Evolutionary conservation across 2,329 filamentous ascomycete species (phyloP).

Genomic region (Decorospora gaudefroyi): DNA sequence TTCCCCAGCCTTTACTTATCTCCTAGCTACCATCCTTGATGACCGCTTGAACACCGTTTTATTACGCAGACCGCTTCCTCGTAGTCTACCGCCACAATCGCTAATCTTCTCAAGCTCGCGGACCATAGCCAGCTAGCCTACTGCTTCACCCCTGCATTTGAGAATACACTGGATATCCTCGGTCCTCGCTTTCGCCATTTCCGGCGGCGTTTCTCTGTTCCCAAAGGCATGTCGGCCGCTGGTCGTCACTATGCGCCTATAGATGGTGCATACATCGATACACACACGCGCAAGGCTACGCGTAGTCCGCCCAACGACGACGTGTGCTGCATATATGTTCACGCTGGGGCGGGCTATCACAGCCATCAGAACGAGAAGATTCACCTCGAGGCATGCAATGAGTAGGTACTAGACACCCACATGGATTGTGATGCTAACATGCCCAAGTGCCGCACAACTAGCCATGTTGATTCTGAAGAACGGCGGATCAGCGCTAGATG

Average conservation of each 20-base stretch:
- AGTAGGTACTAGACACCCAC: slow-evolving; percentile 62
- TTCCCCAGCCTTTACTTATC: slow-evolving; percentile 8
- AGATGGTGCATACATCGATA: slow-evolving; percentile 32
- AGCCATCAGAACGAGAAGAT: slow-evolving; percentile 81
- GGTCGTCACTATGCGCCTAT: slow-evolving; percentile 21
- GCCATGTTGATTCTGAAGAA: slow-evolving; percentile 80
- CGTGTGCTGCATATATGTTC: slow-evolving; percentile 83
- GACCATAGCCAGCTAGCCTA: no score
- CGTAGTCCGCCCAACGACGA: slow-evolving; percentile 50
- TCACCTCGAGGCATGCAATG: slow-evolving; percentile 83
- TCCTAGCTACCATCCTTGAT: slow-evolving; percentile 12
- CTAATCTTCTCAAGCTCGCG: no score
- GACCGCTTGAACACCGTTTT: slow-evolving; percentile 11
- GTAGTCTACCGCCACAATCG: not conserved
- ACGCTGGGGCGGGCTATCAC: slow-evolving; percentile 94
- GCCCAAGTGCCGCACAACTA: slow-evolving; percentile 74
- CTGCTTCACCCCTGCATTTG: not conserved
- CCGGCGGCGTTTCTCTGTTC: slow-evolving; percentile 31
- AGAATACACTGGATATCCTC: slow-evolving; percentile 29
- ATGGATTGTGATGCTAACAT: slow-evolving; percentile 2
- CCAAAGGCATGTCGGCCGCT: slow-evolving; percentile 35
- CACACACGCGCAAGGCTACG: slow-evolving; percentile 46
- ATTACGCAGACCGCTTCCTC: not conserved
- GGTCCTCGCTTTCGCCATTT: slow-evolving; percentile 32
- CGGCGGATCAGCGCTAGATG: slow-evolving; percentile 81